Base-by-base conservation (phyloP, 768 basidiomycete genomes). In the Aureoboletus auriporus region DNA sequence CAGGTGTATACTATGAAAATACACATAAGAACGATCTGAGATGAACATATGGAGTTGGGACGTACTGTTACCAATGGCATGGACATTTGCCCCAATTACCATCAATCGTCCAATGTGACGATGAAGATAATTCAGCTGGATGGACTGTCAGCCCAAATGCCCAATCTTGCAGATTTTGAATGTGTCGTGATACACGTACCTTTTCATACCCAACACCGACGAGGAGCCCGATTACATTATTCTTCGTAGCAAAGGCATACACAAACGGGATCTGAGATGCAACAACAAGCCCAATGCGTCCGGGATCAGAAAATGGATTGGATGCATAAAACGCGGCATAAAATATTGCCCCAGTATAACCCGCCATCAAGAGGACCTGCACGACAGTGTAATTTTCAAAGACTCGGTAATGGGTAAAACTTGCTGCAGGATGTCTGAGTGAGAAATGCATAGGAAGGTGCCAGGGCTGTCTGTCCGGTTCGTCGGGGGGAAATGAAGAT, bases 81-180 rank as follows among this genome's bases (percentile, higher is more conserved):
- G 86, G 17, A 84, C 61, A 47, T 86, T 79, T 6, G 72, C 72
- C n/a, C 76, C 76, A 16, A 86, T 54, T 20, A 85, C 74, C 28
- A 84, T 62, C 42, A 84, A 63, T n/a, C 75, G 69, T 10, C 85
- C 89, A 4, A 75, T 67, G 62, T 81, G 83, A 20, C 89, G 81
- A 65, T 92, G 89, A 8, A 89, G 64, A 64, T 75, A 88, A 66
- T 89, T 89, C 47, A 89, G 70, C 83, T 86, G 44, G n/a, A 34
- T 16, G 29, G 30, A 36, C 43, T 34, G 10, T 54, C 23, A 42
- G 44, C 16, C 20, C 16, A 14, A 4, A 44, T 38, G 7, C 12
- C n/a, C n/a, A 14, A 8, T 3, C 1, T 13, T 17, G 30, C 30
- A 11, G 30, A n/a, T n/a, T n/a, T n/a, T 12, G 28, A 30, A 42